Conservation (phyloP, 1,284 basidiomycete genomes). For the Wolfiporia cocos region DNA sequence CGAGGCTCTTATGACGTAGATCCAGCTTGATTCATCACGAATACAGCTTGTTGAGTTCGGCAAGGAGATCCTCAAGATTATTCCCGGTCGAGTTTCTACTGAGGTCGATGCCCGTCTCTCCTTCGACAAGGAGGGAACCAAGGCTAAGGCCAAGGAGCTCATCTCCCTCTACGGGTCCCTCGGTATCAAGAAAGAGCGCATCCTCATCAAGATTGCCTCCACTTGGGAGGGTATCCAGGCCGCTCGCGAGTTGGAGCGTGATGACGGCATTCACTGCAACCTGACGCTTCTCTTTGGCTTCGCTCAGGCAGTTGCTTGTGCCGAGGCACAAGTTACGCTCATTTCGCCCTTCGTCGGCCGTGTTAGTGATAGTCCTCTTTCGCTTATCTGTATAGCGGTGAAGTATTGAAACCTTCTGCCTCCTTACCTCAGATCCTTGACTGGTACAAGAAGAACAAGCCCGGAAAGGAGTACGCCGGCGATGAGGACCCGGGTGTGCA, state of each 20-base stretch:
- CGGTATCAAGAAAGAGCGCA: slow-evolving; percentile 89
- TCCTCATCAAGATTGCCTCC: slow-evolving; percentile 98
- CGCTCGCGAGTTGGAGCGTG: slow-evolving; percentile 90
- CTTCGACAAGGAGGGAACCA: slow-evolving; percentile 91
- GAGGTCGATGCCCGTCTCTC: slow-evolving; percentile 98
- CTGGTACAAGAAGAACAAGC: slow-evolving; percentile 89
- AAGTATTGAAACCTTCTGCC: no score
- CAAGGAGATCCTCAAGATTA: slow-evolving; percentile 90
- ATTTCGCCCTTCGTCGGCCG: slow-evolving; percentile 99
- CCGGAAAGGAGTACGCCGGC: slow-evolving; percentile 81
- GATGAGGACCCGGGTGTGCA: slow-evolving; percentile 95
- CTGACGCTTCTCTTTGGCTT: slow-evolving; percentile 98
- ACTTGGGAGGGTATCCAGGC: slow-evolving; percentile 99
- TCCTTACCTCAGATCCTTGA: slow-evolving; percentile 71
- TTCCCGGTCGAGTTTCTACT: slow-evolving; percentile 98
- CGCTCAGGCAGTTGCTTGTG: slow-evolving; percentile 96
- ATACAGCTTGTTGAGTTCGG: slow-evolving; percentile 92
- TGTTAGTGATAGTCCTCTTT: slow-evolving; percentile 53
- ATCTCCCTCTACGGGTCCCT: slow-evolving; percentile 91
- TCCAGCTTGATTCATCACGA: not conserved
- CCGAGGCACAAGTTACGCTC: slow-evolving; percentile 95
- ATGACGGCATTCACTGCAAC: slow-evolving; percentile 97
- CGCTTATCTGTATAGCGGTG: no score
- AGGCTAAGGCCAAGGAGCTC: slow-evolving; percentile 89
- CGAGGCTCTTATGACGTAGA: not conserved